Evolutionary conservation across 345 rosid genomes (phyloP), one percentile per base, ranked within the genome.

Genomic region (Excoecaria agallocha): DNA sequence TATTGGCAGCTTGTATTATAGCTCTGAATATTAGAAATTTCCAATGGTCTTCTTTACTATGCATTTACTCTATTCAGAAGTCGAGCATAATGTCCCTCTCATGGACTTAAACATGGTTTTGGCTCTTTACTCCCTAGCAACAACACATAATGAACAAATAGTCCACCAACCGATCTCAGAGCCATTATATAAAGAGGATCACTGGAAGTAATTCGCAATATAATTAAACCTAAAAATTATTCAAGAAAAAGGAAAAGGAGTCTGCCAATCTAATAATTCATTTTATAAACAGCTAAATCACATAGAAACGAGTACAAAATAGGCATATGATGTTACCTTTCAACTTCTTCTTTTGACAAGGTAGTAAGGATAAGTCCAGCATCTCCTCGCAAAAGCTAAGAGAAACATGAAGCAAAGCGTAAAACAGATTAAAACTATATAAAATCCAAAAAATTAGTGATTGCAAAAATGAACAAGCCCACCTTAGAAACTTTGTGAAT

Each of bases 401-500:
- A 48, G 39, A 76, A 66, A 78, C 49, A 58, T 22, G 35, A 58
- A n/a, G 24, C 37, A 7, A 58, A 58, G 81, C 13, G 16, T 15
- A 60, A 69, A 49, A 55, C 9, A 38, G 30, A 3, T 25, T 2
- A 74, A 58, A 51, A 46, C n/a, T 60, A 24, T 61, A 62, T 25
- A n/a, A 52, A 12, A 20, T 65, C 30, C 55, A 37, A 63, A 1
- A n/a, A 60, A 60, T 55, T n/a, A 61, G 38, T 6, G 50, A 46
- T 16, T 55, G 74, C 60, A 51, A 25, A 61, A 15, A 20, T 7
- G 63, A 19, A 35, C 71, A 25, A 8, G 24, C 48, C 65, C 80
- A 95, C 99, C 94, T 89, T 95, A 52, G 99, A 91, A 70, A 82
- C 90, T 82, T 89, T 93, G 71, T 77, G 78, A 78, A 91, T 76